phyloP scores from a whole-genome alignment of 176 grass and related monocot species.

The Chrysopogon serrulatus region DNA sequence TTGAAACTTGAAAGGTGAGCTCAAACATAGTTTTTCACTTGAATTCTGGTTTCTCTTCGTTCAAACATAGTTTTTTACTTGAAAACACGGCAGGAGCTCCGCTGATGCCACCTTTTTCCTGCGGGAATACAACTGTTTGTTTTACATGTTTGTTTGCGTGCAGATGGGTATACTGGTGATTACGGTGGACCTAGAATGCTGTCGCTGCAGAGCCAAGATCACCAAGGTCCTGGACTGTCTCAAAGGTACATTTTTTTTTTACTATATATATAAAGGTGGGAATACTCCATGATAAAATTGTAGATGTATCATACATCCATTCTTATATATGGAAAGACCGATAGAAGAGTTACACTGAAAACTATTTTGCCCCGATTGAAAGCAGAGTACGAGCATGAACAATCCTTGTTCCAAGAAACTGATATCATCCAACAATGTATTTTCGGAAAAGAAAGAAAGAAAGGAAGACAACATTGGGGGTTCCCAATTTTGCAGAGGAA shows the following conservation, averaged over 20 bases:
- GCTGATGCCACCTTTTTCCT: too few species aligned
- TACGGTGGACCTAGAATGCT: not conserved
- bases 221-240: slow-evolving; percentile 17
- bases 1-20: too few species aligned
- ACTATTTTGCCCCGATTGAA: too few species aligned
- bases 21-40: too few species aligned
- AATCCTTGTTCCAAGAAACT: too few species aligned
- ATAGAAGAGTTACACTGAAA: not conserved
- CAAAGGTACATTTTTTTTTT: slow-evolving; percentile 2
- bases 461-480: not conserved
- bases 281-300: not conserved
- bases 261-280: not conserved
- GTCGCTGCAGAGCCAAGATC: not conserved
- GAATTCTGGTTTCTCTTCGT: too few species aligned
- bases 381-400: too few species aligned
- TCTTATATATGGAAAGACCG: not conserved
- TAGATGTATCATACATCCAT: not conserved
- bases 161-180: not conserved
- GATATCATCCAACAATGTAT: too few species aligned
- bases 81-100: not conserved
- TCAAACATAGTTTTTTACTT: not conserved
- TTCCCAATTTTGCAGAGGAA: not conserved
- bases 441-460: not conserved
- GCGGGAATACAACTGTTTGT: too few species aligned
- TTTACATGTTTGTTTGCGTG: not conserved